A percentile compares a stretch with the other conserved stretches of the same genome.
These are phyloP conservation scores for Colletotrichum camelliae DNA, from an alignment of 2,329 filamentous ascomycete genomes.

Conservation along the genomic window DNA sequence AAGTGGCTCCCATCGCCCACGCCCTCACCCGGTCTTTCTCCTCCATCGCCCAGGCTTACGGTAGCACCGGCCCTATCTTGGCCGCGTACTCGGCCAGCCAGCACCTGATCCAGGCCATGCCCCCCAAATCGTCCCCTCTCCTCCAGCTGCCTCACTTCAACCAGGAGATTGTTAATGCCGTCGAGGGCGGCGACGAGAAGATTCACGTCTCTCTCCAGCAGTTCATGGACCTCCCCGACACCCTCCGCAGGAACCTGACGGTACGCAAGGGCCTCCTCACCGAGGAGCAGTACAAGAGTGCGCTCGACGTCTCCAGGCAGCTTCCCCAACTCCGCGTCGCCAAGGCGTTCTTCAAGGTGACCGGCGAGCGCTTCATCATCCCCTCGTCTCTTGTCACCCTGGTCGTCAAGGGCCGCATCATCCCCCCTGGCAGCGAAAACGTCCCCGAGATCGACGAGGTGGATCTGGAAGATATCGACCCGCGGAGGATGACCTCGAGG, in stretches of 20 bases:
- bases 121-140: slow-evolving; percentile 83
- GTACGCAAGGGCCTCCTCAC: slow-evolving; percentile 75
- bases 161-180: slow-evolving; percentile 64
- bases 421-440: slow-evolving; percentile 81
- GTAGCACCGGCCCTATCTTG: slow-evolving; percentile 81
- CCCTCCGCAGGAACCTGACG: slow-evolving; percentile 73
- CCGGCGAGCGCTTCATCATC: slow-evolving; percentile 91
- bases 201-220: slow-evolving; percentile 80
- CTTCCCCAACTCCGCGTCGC: slow-evolving; percentile 84
- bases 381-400: slow-evolving; percentile 92
- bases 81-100: slow-evolving; percentile 84
- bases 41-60: slow-evolving; percentile 86
- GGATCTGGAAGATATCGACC: slow-evolving; percentile 90
- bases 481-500: slow-evolving; percentile 89
- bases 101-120: slow-evolving; percentile 86
- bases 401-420: slow-evolving; percentile 92
- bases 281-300: slow-evolving; percentile 77
- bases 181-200: slow-evolving; percentile 75
- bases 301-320: slow-evolving; percentile 79
- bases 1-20: slow-evolving; percentile 86
- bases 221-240: slow-evolving; percentile 85
- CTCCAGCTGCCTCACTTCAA: slow-evolving; percentile 92
- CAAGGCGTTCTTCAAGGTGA: slow-evolving; percentile 98
- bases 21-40: slow-evolving; percentile 85
- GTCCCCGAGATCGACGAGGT: slow-evolving; percentile 77